Conservation (phyloP, 176 grass and related monocot genomes). For the Eragrostis curvula region DNA sequence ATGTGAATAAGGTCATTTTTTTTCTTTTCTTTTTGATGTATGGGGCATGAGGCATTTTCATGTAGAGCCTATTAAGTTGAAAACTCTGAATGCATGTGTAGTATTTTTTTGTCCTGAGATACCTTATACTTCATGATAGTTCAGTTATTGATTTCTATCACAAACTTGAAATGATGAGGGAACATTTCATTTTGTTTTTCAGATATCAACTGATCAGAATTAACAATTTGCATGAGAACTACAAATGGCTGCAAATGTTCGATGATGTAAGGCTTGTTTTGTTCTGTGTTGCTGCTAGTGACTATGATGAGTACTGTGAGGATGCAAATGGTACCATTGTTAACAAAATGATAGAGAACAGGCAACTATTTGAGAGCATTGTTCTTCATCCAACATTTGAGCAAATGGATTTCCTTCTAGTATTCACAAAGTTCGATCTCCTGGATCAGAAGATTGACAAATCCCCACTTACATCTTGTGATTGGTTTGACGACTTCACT, state of each 20-base stretch:
- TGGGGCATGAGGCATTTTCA: not conserved
- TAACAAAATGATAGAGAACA: too few species aligned
- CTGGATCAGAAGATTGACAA: constrained; percentile 78
- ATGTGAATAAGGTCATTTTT: not conserved
- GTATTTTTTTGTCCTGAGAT: not conserved
- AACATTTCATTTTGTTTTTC: constrained; percentile 21
- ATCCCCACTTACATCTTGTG: constrained; percentile 63
- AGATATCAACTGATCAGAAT: constrained; percentile 94
- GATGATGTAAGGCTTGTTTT: constrained; percentile 81
- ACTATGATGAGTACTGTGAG: too few species aligned
- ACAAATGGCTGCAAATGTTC: constrained; percentile 91
- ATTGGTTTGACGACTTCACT: constrained; percentile 81
- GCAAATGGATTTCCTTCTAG: too few species aligned
- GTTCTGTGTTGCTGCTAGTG: constrained; percentile 71
- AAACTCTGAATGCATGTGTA: not conserved
- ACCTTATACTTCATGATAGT: constrained; percentile 3
- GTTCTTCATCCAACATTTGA: too few species aligned
- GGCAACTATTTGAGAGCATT: too few species aligned
- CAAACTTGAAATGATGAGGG: not conserved
- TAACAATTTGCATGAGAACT: constrained; percentile 64
- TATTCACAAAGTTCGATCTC: too few species aligned
- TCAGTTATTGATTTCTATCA: not conserved
- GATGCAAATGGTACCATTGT: too few species aligned
- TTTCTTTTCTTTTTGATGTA: not conserved
- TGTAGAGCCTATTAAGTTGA: not conserved